These are phyloP conservation scores for Wickerhamiella azymoides DNA, from an alignment of 805 yeast genomes.

Conservation along the genomic window DNA sequence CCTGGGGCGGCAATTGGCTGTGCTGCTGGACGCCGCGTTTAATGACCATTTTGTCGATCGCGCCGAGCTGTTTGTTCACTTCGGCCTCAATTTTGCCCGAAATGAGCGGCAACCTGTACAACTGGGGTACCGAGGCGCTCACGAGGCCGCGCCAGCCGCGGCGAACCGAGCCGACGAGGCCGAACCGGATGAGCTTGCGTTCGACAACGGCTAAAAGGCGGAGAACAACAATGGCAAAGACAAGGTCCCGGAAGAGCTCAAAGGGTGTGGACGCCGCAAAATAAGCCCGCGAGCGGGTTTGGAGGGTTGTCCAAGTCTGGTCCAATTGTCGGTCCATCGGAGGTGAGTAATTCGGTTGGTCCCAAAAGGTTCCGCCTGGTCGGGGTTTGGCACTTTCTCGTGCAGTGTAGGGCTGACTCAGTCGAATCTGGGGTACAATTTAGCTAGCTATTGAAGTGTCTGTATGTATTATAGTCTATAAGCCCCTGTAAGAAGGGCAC, in stretches of 20 bases:
- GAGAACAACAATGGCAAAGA: not conserved
- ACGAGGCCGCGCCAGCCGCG: not conserved
- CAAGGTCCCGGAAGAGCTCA: conserved; percentile 2
- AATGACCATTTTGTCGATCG: conserved; percentile 46
- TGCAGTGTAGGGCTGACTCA: too few relatives aligned
- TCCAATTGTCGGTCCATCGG: not conserved
- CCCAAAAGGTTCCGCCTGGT: too few relatives aligned
- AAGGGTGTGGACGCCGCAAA: not conserved
- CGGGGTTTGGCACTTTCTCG: too few relatives aligned
- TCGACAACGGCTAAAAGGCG: not conserved
- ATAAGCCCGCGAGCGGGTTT: not conserved
- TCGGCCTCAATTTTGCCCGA: conserved; percentile 28
- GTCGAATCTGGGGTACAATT: too few relatives aligned
- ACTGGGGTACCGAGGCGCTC: too few relatives aligned
- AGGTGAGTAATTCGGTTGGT: not conserved
- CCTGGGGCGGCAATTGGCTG: conserved; percentile 41
- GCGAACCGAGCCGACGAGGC: conserved; percentile 1
- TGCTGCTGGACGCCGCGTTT: conserved; percentile 29
- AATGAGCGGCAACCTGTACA: not conserved
- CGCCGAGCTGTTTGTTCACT: conserved; percentile 43
- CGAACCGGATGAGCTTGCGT: conserved; percentile 4
- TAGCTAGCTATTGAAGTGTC: too few relatives aligned
- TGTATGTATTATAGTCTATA: too few relatives aligned
- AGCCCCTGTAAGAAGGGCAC: too few relatives aligned
- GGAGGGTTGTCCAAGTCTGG: not conserved